Percentiles rank a stretch among this genome's conserved stretches.
Conservation (phyloP, 768 basidiomycete genomes). For the Suillus luteus region DNA sequence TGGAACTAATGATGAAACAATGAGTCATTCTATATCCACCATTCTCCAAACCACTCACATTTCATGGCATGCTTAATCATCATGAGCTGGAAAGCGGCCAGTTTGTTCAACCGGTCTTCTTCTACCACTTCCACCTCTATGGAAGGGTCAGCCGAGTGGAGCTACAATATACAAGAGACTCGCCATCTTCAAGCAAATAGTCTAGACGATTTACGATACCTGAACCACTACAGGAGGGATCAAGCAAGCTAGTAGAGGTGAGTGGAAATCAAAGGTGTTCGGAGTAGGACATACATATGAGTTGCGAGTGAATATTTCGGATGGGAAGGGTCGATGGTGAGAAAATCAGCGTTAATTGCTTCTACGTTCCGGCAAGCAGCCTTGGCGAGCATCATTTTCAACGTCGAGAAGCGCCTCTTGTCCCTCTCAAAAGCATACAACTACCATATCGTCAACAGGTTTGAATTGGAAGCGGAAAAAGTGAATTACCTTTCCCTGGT, state of each 20-base stretch:
- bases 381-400: slow-evolving; percentile 82
- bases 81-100: slow-evolving; percentile 84
- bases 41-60: slow-evolving; percentile 51
- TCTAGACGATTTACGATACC: slow-evolving; percentile 91
- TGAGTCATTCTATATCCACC: slow-evolving; percentile 16
- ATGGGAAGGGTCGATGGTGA: slow-evolving; percentile 71
- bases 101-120: slow-evolving; percentile 73
- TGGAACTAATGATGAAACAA: slow-evolving; percentile 55
- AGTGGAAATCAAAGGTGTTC: slow-evolving; percentile 3
- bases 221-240: slow-evolving; percentile 96
- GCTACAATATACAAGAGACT: slow-evolving; percentile 20
- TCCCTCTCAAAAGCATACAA: slow-evolving; percentile 91
- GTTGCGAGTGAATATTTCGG: slow-evolving; percentile 65
- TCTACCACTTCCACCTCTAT: slow-evolving; percentile 60
- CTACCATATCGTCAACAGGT: slow-evolving; percentile 34
- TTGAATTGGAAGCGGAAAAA: slow-evolving; percentile 7
- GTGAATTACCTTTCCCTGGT: slow-evolving; percentile 69
- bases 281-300: slow-evolving; percentile 69
- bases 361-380: slow-evolving; percentile 83
- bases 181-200: slow-evolving; percentile 76
- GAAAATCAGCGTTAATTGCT: slow-evolving; percentile 80
- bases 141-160: slow-evolving; percentile 8
- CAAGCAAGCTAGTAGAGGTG: slow-evolving; percentile 63
- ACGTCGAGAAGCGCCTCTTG: slow-evolving; percentile 75
- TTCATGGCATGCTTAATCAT: slow-evolving; percentile 96